A percentile compares a stretch with the other conserved stretches of the same genome.
Evolutionary conservation across 202 grass and related monocot species (phyloP).

Genomic region (Cymbopogon flexuosus): DNA sequence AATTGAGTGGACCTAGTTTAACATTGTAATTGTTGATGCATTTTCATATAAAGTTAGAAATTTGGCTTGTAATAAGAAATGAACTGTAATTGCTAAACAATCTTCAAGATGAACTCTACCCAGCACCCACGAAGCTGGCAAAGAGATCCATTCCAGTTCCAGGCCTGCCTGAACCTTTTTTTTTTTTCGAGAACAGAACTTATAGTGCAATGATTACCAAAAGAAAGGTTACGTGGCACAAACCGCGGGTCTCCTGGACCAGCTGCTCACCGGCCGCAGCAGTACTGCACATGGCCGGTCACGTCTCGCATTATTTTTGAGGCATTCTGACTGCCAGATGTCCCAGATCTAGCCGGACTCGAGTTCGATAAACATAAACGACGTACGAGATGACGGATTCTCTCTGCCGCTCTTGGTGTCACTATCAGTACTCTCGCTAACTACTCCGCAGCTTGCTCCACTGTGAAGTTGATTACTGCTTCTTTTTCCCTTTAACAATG

Average conservation of each 20-base stretch:
- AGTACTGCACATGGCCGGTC: neutral
- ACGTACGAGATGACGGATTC: neutral
- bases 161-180: too few relatives aligned
- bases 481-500: neutral
- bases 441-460: neutral
- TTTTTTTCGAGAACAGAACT: too few relatives aligned
- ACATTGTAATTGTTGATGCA: too few relatives aligned
- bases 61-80: neutral
- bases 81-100: neutral
- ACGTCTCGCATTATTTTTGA: neutral
- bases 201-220: neutral
- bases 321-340: neutral
- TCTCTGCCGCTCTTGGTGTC: neutral
- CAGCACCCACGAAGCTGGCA: neutral
- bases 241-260: neutral
- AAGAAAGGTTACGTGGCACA: neutral
- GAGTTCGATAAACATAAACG: neutral
- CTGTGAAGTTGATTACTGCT: neutral
- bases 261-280: slow-evolving; percentile 4
- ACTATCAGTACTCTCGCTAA: neutral
- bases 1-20: too few relatives aligned
- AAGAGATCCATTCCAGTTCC: too few relatives aligned
- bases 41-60: too few relatives aligned
- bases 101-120: neutral
- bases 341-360: neutral